Evolutionary conservation across 768 basidiomycete genomes (phyloP), one percentile per base, ranked within the genome.

Genomic region (Lactarius evosmus): DNA sequence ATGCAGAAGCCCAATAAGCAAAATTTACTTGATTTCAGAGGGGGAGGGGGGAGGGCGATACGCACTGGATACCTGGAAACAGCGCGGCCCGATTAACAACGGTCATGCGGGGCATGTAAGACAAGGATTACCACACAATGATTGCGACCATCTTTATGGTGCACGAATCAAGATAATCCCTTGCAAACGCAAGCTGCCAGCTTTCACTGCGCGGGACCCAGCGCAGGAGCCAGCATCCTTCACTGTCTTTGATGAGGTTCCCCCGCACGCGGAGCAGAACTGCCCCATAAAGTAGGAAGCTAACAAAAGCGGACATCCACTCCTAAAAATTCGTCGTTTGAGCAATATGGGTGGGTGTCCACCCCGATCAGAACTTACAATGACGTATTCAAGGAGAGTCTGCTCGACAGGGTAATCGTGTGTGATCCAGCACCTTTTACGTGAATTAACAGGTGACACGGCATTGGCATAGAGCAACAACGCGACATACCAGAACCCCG

Each of bases 341-440:
- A 19, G 53, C 19, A 54, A 1, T 2, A 25, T 25, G 46, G 56
- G 33, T 17, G 25, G n/a, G n/a, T 38, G 2, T 14, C 5, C 22
- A 25, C 8, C 9, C 27, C 7, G n/a, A 8, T 8, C n/a, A 11
- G 6, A 4, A 72, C 77, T 58, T 54, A 81, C 80, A 30, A 80
- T 75, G 67, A 80, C 75, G 67, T 81, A 82, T 68, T 81, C 80
- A 22, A 80, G 67, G 55, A 73, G 73, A 12, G 74, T 71, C 50
- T 78, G 78, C 52, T 75, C 76, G 17, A 57, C 32, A 2, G 78
- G 75, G 66, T 82, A 82, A 16, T 70, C 66, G 3, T 70, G 60
- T 8, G 80, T 78, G 34, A 82, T 80, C 78, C 80, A 81, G 61
- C 81, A 80, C 75, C 75, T 76, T 36, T 9, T 25, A 33, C 1